These are phyloP conservation scores for Coemansia sp. DNA, from an alignment of 192 early-diverging fungal genomes.

Conservation along the genomic window DNA sequence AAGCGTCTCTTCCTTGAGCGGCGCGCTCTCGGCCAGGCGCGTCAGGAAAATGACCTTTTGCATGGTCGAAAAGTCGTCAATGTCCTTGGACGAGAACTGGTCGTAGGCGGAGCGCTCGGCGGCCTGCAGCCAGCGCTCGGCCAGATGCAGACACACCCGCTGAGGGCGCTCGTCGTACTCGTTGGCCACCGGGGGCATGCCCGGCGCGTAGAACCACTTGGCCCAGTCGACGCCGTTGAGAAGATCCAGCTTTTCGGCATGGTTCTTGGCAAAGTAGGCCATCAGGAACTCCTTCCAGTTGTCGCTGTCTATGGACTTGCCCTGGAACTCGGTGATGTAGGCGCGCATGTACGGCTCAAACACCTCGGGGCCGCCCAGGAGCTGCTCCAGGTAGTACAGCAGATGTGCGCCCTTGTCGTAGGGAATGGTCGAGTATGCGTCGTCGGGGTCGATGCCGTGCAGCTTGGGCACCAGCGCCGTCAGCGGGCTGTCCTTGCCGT, in stretches of 20 bases:
- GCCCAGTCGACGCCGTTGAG: constrained; percentile 89
- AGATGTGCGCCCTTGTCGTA: constrained; percentile 98
- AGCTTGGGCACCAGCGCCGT: constrained; percentile 76
- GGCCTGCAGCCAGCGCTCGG: constrained; percentile 70
- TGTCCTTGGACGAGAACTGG: constrained; percentile 60
- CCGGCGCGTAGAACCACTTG: constrained; percentile 79
- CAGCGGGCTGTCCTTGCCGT: constrained; percentile 62
- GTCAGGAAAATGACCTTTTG: constrained; percentile 88
- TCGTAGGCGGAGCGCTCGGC: constrained; percentile 49
- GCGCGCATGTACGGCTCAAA: constrained; percentile 86
- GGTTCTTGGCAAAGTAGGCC: constrained; percentile 66
- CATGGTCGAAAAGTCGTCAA: constrained; percentile 67
- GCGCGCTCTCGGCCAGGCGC: constrained; percentile 60
- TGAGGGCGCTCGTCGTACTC: constrained; percentile 86
- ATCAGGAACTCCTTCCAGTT: constrained; percentile 86
- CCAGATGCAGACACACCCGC: constrained; percentile 72
- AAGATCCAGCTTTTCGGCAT: constrained; percentile 62
- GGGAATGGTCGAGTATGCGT: constrained; percentile 74
- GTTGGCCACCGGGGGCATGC: constrained; percentile 87
- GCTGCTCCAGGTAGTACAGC: constrained; percentile 86
- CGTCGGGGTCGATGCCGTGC: constrained; percentile 76
- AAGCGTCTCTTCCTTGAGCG: constrained; percentile 62
- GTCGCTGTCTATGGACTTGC: constrained; percentile 82
- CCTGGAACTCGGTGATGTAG: constrained; percentile 78
- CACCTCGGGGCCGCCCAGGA: constrained; percentile 75